phyloP scores from a whole-genome alignment of 495 filamentous ascomycete species.

The Aspergillus taichungensis region DNA sequence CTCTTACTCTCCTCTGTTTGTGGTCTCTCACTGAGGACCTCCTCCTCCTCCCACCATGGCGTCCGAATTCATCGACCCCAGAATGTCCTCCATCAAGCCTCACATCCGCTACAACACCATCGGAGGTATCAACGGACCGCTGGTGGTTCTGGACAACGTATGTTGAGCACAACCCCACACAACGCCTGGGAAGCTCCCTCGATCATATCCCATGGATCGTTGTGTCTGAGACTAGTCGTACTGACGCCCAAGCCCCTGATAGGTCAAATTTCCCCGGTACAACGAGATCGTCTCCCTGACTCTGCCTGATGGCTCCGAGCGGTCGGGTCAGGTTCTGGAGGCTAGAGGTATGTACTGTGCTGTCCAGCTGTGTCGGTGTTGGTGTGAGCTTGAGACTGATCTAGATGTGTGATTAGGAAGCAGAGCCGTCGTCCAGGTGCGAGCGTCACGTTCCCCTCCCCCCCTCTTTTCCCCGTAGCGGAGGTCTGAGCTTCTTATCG shows the following conservation, averaged over 20 bases:
- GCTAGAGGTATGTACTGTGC: constrained; percentile 63
- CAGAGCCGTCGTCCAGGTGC: constrained; percentile 85
- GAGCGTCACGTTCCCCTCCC: not conserved
- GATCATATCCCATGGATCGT: no score
- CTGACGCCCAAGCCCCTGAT: not conserved
- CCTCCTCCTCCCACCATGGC: constrained; percentile 40
- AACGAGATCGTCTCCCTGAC: constrained; percentile 98
- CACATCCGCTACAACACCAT: constrained; percentile 96
- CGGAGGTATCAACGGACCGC: constrained; percentile 91
- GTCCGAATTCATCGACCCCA: constrained; percentile 56
- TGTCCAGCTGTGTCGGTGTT: not conserved
- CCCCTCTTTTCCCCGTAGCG: no score
- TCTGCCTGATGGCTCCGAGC: constrained; percentile 86
- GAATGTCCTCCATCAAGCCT: constrained; percentile 74
- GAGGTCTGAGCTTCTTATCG: constrained; percentile 4
- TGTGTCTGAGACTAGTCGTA: no score
- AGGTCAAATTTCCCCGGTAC: constrained; percentile 96
- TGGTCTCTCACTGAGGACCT: not conserved
- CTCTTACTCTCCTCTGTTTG: not conserved
- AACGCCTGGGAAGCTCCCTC: no score
- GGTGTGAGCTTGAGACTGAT: constrained; percentile 5
- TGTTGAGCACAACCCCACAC: no score
- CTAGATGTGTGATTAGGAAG: constrained; percentile 47
- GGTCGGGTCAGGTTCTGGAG: constrained; percentile 93
- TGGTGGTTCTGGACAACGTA: constrained; percentile 95